These are phyloP conservation scores for Pulveroboletus sp. DNA, from an alignment of 768 basidiomycete species.

Conservation along the genomic window DNA sequence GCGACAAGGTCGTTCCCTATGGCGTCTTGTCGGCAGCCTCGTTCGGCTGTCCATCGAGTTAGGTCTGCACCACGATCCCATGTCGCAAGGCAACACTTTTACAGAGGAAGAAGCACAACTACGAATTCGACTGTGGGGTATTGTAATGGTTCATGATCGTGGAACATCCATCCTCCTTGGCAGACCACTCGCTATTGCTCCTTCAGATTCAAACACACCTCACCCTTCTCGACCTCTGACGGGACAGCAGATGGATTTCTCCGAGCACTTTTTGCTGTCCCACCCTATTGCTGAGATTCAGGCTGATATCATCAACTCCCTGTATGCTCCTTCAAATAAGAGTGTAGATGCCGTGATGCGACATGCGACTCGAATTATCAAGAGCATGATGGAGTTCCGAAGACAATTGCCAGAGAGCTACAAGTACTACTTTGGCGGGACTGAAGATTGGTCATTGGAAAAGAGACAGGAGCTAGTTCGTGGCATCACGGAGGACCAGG, in stretches of 20 bases:
- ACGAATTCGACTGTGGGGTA: constrained; percentile 80
- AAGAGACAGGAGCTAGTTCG: constrained; percentile 61
- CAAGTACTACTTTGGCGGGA: constrained; percentile 71
- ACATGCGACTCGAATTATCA: constrained; percentile 75
- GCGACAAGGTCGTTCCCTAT: constrained; percentile 86
- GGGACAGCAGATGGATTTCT: constrained; percentile 44
- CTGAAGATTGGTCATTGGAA: constrained; percentile 68
- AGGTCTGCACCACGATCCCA: constrained; percentile 84
- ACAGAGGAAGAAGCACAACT: constrained; percentile 72
- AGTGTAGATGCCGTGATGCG: constrained; percentile 66
- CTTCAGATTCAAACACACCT: constrained; percentile 80
- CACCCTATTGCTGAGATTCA: constrained; percentile 78
- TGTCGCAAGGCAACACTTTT: constrained; percentile 54
- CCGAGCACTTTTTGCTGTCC: constrained; percentile 76
- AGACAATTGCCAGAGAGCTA: constrained; percentile 67
- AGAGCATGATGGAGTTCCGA: constrained; percentile 68
- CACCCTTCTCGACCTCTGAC: constrained; percentile 47
- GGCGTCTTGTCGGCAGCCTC: constrained; percentile 83
- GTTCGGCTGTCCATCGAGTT: constrained; percentile 80
- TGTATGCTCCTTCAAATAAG: constrained; percentile 74
- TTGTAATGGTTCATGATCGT: constrained; percentile 81
- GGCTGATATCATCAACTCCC: constrained; percentile 83
- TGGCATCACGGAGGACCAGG: constrained; percentile 74
- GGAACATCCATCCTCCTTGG: constrained; percentile 86
- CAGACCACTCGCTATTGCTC: constrained; percentile 76